Evolutionary conservation across 2,329 filamentous ascomycete species (phyloP).

Genomic region (Aspergillus sp.): DNA sequence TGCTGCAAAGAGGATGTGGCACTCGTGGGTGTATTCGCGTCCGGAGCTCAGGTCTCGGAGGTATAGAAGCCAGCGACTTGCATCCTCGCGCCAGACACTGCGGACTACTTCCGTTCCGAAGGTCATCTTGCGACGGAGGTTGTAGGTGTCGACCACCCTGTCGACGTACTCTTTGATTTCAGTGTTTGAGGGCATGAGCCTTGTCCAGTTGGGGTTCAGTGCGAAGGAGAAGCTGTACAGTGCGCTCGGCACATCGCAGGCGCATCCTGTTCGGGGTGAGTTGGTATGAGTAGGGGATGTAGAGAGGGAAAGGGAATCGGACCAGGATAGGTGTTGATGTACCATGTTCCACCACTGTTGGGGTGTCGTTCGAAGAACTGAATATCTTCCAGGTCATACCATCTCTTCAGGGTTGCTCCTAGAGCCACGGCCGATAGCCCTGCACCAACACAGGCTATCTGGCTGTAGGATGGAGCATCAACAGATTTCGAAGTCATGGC

Average conservation of each 20-base stretch:
- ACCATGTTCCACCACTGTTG: constrained; percentile 62
- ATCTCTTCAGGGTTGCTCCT: constrained; percentile 57
- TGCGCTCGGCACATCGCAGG: constrained; percentile 53
- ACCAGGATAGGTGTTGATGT: constrained; percentile 59
- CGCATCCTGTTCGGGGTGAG: constrained; percentile 37
- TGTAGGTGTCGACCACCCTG: constrained; percentile 23
- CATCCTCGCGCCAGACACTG: constrained; percentile 51
- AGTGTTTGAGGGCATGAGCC: constrained; percentile 46
- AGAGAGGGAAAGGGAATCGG: background rate
- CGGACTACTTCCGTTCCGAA: constrained; percentile 16
- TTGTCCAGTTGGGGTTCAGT: constrained; percentile 52
- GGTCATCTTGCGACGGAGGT: constrained; percentile 10
- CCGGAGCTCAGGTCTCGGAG: constrained; percentile 26
- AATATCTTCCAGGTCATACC: constrained; percentile 59
- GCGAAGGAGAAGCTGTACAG: constrained; percentile 59
- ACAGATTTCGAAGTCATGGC: background rate
- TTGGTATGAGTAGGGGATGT: constrained; percentile 3
- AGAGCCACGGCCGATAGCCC: constrained; percentile 62
- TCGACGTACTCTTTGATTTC: constrained; percentile 55
- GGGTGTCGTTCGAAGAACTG: constrained; percentile 58
- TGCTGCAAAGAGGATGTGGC: constrained; percentile 52
- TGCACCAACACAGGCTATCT: constrained; percentile 50
- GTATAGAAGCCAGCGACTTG: constrained; percentile 47
- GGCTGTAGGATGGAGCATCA: constrained; percentile 22
- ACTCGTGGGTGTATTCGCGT: constrained; percentile 36